Evolutionary conservation across 2,329 filamentous ascomycete species (phyloP).

Genomic region (Alternaria infectoria): DNA sequence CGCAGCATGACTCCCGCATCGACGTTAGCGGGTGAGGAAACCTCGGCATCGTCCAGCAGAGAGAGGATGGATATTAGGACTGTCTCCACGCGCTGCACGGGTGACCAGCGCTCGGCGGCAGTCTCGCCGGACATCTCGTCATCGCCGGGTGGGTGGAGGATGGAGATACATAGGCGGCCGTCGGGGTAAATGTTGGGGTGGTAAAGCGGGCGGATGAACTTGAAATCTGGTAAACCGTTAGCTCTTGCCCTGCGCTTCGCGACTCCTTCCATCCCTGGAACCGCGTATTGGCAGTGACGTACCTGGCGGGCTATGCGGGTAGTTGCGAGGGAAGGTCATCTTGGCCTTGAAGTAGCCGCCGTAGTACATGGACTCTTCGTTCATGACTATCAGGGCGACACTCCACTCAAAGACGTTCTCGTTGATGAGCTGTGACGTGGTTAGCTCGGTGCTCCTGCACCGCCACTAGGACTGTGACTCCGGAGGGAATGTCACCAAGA

Average conservation of each 20-base stretch:
- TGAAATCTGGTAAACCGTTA: slow-evolving; percentile 66
- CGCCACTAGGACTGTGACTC: slow-evolving; percentile 10
- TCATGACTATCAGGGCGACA: slow-evolving; percentile 88
- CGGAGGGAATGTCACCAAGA: neutral
- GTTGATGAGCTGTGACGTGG: slow-evolving; percentile 67
- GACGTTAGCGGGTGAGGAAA: slow-evolving; percentile 92
- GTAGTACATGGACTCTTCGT: slow-evolving; percentile 88
- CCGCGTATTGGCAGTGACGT: slow-evolving; percentile 28
- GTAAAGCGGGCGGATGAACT: slow-evolving; percentile 78
- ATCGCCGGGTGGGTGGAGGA: slow-evolving; percentile 89
- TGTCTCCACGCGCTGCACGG: slow-evolving; percentile 91
- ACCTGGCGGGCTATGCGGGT: slow-evolving; percentile 84
- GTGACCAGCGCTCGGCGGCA: slow-evolving; percentile 92
- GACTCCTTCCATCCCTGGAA: neutral
- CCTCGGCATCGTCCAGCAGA: slow-evolving; percentile 91
- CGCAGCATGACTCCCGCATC: slow-evolving; percentile 88
- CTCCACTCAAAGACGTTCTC: slow-evolving; percentile 88
- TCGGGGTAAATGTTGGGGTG: slow-evolving; percentile 95
- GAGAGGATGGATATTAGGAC: slow-evolving; percentile 92
- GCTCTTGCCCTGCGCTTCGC: neutral
- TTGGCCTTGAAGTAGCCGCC: slow-evolving; percentile 92
- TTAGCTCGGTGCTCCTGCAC: slow-evolving; percentile 29
- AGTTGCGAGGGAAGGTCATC: slow-evolving; percentile 87
- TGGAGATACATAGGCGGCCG: slow-evolving; percentile 93
- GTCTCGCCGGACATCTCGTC: slow-evolving; percentile 90